Conservation (phyloP, 2,329 filamentous ascomycete genomes). For the Teratosphaeria destructans region DNA sequence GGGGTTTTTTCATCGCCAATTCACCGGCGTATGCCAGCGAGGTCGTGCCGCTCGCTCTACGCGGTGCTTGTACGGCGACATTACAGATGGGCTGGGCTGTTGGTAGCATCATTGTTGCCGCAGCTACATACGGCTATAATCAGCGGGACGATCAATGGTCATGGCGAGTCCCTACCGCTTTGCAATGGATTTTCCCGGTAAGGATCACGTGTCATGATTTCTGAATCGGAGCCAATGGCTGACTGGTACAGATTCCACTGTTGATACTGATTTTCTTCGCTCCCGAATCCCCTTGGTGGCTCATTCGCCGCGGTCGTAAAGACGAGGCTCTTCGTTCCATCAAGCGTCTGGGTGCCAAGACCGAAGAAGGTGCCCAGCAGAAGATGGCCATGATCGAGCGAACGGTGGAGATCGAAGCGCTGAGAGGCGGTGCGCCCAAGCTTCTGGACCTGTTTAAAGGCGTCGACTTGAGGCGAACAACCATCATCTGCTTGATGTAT, state of each 20-base stretch:
- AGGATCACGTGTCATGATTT: not conserved
- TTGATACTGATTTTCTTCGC: constrained; percentile 40
- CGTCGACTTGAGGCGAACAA: constrained; percentile 44
- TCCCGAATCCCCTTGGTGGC: constrained; percentile 46
- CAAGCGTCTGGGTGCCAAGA: constrained; percentile 39
- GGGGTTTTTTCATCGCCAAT: constrained; percentile 54
- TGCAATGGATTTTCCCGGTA: not conserved
- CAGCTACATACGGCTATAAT: constrained; percentile 38
- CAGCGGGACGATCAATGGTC: constrained; percentile 16
- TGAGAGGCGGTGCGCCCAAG: constrained; percentile 39
- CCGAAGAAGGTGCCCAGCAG: constrained; percentile 14
- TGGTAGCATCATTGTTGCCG: constrained; percentile 47
- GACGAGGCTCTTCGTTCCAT: constrained; percentile 39
- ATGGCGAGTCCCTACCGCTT: not conserved
- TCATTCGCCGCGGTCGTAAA: constrained; percentile 39
- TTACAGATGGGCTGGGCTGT: constrained; percentile 54
- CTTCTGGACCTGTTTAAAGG: constrained; percentile 46
- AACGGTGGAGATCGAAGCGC: constrained; percentile 41
- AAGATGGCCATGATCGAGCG: constrained; percentile 27
- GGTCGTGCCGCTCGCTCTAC: constrained; percentile 45
- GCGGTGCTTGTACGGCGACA: constrained; percentile 47
- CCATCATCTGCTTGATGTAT: constrained; percentile 48
- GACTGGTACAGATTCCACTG: not conserved
- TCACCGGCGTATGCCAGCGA: constrained; percentile 50
- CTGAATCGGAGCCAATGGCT: not conserved